Evolutionary conservation across 1,284 basidiomycete genomes (phyloP).

Genomic region (Sphaerobolus stellatus): DNA sequence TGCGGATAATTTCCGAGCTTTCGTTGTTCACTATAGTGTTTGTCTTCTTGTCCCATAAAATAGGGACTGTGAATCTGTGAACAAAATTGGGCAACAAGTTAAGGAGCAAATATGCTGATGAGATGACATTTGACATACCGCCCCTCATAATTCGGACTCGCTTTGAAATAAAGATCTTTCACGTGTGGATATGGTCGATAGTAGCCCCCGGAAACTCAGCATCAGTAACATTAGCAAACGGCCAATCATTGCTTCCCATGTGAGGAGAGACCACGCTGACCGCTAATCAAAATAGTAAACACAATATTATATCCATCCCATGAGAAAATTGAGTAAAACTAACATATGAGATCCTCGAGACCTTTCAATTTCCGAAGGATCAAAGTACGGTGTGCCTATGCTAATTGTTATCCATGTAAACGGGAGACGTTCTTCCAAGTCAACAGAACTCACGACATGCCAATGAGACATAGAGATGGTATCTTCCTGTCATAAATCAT

Average conservation of each 20-base stretch:
- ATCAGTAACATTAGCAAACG: conserved; percentile 74
- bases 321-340: too few species aligned
- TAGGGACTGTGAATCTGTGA: conserved; percentile 78
- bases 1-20: too few species aligned
- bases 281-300: conserved; percentile 46
- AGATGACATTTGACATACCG: conserved; percentile 45
- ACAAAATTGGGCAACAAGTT: background rate
- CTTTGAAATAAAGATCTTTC: conserved; percentile 83
- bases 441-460: conserved; percentile 63
- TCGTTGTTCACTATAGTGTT: conserved; percentile 93
- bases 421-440: background rate
- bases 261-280: conserved; percentile 83
- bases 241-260: conserved; percentile 85
- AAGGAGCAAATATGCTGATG: background rate
- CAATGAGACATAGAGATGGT: conserved; percentile 85
- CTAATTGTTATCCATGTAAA: conserved; percentile 34
- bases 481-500: conserved; percentile 57
- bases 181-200: conserved; percentile 70
- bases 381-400: conserved; percentile 91
- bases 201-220: conserved; percentile 78
- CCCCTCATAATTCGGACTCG: conserved; percentile 67
- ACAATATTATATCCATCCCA: too few species aligned
- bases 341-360: conserved; percentile 79
- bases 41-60: conserved; percentile 91
- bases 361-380: conserved; percentile 92